Conservation (phyloP, 2,329 filamentous ascomycete species). For the Calonectria leucothoes region DNA sequence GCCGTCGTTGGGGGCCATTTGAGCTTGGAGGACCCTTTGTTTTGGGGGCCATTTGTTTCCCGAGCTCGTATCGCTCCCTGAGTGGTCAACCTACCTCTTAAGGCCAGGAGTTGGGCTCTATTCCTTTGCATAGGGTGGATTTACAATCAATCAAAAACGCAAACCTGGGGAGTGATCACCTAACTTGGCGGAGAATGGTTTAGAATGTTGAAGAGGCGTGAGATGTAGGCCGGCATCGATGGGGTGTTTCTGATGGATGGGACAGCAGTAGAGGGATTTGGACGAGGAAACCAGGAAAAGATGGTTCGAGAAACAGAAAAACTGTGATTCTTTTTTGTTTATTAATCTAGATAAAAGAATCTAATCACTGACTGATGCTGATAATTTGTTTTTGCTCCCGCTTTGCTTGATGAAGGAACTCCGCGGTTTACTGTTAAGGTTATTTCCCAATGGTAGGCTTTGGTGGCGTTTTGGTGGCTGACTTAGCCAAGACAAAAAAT, state of each 20-base stretch:
- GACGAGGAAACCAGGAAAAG: background rate
- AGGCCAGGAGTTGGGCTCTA: background rate
- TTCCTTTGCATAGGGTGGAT: background rate
- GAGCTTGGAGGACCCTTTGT: background rate
- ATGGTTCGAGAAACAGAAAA: background rate
- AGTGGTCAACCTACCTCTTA: background rate
- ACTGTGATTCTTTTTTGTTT: background rate
- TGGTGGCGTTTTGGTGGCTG: background rate
- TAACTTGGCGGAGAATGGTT: background rate
- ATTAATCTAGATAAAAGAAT: background rate
- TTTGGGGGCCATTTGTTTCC: constrained; percentile 11
- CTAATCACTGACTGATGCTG: background rate
- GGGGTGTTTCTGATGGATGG: background rate
- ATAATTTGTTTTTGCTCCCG: background rate
- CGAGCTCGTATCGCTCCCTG: background rate
- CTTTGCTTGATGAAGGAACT: background rate
- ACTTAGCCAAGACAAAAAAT: constrained; percentile 25
- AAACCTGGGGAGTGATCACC: background rate
- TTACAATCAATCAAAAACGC: background rate
- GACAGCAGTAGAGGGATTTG: too few species aligned
- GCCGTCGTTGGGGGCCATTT: background rate
- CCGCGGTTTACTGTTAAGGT: constrained; percentile 11
- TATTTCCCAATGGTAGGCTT: constrained; percentile 9
- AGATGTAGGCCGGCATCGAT: too few species aligned
- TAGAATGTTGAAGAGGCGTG: background rate